Evolutionary conservation across 148 eudicot species (phyloP).

Genomic region (Rhododendron ferrugineum): DNA sequence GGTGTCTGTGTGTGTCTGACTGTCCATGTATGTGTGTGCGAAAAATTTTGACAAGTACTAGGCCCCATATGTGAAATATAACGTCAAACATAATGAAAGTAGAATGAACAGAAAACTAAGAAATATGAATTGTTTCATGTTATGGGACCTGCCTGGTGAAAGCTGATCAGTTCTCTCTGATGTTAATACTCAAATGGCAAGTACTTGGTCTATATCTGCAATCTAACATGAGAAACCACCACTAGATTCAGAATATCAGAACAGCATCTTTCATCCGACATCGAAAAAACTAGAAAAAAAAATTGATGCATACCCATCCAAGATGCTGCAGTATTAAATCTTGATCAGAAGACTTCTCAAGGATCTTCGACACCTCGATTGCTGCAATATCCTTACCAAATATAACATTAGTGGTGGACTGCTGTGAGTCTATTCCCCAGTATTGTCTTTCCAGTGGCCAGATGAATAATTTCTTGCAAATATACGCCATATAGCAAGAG

Average conservation of each 20-base stretch:
- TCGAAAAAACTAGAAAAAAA: background rate
- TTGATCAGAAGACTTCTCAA: slow-evolving; percentile 75
- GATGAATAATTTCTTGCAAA: slow-evolving; percentile 68
- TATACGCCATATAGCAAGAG: slow-evolving; percentile 84
- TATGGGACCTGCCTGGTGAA: slow-evolving; percentile 62
- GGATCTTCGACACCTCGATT: slow-evolving; percentile 78
- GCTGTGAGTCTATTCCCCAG: slow-evolving; percentile 27
- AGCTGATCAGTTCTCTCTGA: slow-evolving; percentile 65
- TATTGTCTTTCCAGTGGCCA: slow-evolving; percentile 34
- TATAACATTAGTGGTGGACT: slow-evolving; percentile 24
- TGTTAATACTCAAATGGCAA: slow-evolving; percentile 72
- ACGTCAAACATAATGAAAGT: background rate
- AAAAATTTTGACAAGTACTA: background rate
- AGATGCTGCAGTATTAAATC: slow-evolving; percentile 87
- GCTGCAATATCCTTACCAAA: slow-evolving; percentile 66
- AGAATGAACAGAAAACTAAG: background rate
- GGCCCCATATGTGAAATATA: background rate
- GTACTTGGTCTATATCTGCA: slow-evolving; percentile 76
- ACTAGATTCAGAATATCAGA: slow-evolving; percentile 6
- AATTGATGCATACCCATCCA: slow-evolving; percentile 72
- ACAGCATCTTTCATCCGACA: background rate
- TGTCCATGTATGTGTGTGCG: background rate
- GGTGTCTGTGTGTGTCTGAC: background rate
- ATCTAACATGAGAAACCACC: slow-evolving; percentile 47
- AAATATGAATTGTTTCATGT: background rate